These are phyloP conservation scores for Eragrostis tef DNA, from an alignment of 202 grass and related monocot species.

Conservation along the genomic window DNA sequence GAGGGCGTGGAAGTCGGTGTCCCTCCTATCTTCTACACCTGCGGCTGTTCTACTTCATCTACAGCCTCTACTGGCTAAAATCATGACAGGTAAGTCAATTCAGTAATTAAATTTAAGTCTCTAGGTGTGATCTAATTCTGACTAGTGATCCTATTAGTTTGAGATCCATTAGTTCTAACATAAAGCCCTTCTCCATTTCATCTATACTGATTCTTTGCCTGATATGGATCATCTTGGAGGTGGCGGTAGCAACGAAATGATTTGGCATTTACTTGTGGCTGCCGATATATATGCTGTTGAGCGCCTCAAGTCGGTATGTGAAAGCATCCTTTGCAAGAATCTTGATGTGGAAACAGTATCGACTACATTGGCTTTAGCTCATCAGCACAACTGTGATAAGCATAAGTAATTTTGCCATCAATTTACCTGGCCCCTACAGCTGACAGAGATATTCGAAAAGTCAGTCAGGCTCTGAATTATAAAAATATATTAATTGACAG, in stretches of 20 bases:
- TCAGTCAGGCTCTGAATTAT: no score
- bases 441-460: neutral
- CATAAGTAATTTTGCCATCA: slow-evolving; percentile 48
- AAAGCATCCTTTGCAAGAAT: slow-evolving; percentile 32
- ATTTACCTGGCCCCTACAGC: slow-evolving; percentile 35
- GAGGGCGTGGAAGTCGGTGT: no score
- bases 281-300: slow-evolving; percentile 29
- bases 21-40: no score
- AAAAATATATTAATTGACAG: no score
- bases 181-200: neutral
- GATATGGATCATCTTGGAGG: neutral
- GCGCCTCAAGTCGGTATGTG: slow-evolving; percentile 37
- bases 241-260: neutral
- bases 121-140: no score
- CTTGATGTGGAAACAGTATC: slow-evolving; percentile 43
- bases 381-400: slow-evolving; percentile 15
- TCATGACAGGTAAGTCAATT: no score
- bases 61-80: no score
- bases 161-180: no score
- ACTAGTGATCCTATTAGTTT: no score
- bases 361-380: slow-evolving; percentile 41
- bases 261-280: neutral
- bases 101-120: no score
- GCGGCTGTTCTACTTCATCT: no score
- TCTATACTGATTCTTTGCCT: slow-evolving; percentile 22